Conservation (phyloP, 169 alveolate genomes). For the Eimeria acervulina region DNA sequence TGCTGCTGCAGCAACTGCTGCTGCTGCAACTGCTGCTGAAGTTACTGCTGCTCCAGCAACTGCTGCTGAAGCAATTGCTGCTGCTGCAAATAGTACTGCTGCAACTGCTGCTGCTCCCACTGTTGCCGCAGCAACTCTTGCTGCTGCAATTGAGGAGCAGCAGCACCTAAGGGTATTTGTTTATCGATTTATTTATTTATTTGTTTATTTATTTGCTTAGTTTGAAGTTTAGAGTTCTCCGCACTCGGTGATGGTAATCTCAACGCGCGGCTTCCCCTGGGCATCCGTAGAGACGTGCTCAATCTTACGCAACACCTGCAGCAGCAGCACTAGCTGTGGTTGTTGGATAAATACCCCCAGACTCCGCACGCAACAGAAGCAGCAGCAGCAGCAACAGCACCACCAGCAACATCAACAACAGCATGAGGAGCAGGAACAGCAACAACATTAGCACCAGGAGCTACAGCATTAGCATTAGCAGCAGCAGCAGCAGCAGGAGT, state of each 20-base stretch:
- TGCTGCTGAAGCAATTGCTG: neutral
- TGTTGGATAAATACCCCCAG: neutral
- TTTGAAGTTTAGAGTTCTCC: conserved; percentile 82
- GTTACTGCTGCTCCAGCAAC: neutral
- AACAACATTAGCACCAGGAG: neutral
- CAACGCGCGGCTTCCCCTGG: conserved; percentile 72
- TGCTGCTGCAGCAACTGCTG: too few species aligned
- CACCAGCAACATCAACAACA: neutral
- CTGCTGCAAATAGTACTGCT: neutral
- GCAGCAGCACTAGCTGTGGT: neutral
- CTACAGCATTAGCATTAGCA: neutral
- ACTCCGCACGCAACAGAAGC: neutral
- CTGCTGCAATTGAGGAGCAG: neutral
- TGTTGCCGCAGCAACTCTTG: neutral
- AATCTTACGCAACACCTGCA: conserved; percentile 82
- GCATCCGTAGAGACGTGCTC: conserved; percentile 82
- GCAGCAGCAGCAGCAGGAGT: neutral
- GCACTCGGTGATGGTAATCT: conserved; percentile 78
- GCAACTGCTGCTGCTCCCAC: neutral
- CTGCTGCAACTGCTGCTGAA: too few species aligned
- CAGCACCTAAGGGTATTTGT: neutral
- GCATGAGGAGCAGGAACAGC: neutral
- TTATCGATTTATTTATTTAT: too few species aligned
- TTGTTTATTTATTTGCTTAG: too few species aligned
- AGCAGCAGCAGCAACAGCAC: neutral